phyloP scores from a whole-genome alignment of 2,329 filamentous ascomycete genomes.

The Neopestalotiopsis sp. region DNA sequence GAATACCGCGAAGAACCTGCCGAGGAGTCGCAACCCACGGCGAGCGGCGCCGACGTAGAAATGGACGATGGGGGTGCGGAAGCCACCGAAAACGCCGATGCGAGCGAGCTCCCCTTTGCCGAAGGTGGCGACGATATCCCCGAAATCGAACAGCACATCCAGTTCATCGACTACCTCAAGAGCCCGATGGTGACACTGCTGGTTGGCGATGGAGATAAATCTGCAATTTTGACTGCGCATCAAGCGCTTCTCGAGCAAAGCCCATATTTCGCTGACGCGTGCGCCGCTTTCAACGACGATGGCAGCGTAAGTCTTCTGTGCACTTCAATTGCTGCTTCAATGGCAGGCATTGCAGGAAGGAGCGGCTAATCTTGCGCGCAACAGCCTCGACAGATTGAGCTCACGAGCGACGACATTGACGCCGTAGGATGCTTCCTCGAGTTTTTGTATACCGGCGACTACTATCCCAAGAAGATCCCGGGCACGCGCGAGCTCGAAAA shows the following conservation, averaged over 20 bases:
- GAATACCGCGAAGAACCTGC: conserved; percentile 34
- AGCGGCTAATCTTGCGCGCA: conserved; percentile 12
- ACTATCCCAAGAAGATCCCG: conserved; percentile 75
- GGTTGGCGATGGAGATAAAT: conserved; percentile 65
- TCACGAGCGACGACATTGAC: conserved; percentile 71
- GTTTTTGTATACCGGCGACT: conserved; percentile 84
- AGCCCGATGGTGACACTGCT: conserved; percentile 73
- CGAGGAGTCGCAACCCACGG: conserved; percentile 31
- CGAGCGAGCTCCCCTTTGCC: conserved; percentile 34
- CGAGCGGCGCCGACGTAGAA: conserved; percentile 43
- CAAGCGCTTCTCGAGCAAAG: conserved; percentile 77
- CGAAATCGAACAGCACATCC: conserved; percentile 43
- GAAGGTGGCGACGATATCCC: conserved; percentile 42
- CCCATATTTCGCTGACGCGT: conserved; percentile 73
- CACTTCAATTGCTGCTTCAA: background rate
- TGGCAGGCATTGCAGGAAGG: background rate
- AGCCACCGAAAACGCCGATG: conserved; percentile 31
- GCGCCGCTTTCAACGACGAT: conserved; percentile 65
- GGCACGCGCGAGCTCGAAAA: conserved; percentile 72
- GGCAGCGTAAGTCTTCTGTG: conserved; percentile 57
- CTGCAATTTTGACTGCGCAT: conserved; percentile 76
- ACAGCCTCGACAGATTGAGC: conserved; percentile 70
- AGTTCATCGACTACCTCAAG: conserved; percentile 65
- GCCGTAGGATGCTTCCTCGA: conserved; percentile 82
- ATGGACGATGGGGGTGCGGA: conserved; percentile 42